These are phyloP conservation scores for Sclerotinia nivalis DNA, from an alignment of 2,329 filamentous ascomycete species.

Conservation along the genomic window DNA sequence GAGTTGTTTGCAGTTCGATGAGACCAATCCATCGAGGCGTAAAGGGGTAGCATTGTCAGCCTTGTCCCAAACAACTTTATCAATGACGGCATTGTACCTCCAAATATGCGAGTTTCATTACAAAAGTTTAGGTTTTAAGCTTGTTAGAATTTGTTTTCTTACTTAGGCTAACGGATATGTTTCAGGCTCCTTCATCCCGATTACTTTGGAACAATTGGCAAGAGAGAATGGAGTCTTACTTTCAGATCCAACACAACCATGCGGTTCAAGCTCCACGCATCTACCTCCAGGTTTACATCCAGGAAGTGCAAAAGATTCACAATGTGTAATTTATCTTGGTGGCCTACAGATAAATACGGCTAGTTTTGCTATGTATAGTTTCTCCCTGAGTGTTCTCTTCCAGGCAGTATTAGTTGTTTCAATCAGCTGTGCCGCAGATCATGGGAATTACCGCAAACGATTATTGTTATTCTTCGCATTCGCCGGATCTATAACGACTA, in stretches of 20 bases:
- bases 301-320: conserved; percentile 48
- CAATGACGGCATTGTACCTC: conserved; percentile 21
- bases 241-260: conserved; percentile 73
- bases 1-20: conserved; percentile 14
- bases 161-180: conserved; percentile 27
- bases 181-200: conserved; percentile 88
- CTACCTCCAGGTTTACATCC: conserved; percentile 24
- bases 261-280: conserved; percentile 49
- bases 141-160: background rate
- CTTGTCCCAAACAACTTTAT: background rate
- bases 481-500: conserved; percentile 77
- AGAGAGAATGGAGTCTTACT: conserved; percentile 87
- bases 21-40: background rate
- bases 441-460: conserved; percentile 87
- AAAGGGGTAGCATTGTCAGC: background rate
- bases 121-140: conserved; percentile 15
- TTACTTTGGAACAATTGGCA: conserved; percentile 89
- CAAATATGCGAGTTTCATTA: conserved; percentile 16
- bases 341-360: conserved; percentile 91
- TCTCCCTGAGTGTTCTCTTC: conserved; percentile 85
- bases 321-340: conserved; percentile 81
- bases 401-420: conserved; percentile 92
- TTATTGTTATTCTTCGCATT: conserved; percentile 84
- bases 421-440: conserved; percentile 94
- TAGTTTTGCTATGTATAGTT: conserved; percentile 98